Percentiles rank a stretch among this genome's conserved stretches.
Conservation (phyloP, 495 filamentous ascomycete species). For the Pyrenula aspistea region DNA sequence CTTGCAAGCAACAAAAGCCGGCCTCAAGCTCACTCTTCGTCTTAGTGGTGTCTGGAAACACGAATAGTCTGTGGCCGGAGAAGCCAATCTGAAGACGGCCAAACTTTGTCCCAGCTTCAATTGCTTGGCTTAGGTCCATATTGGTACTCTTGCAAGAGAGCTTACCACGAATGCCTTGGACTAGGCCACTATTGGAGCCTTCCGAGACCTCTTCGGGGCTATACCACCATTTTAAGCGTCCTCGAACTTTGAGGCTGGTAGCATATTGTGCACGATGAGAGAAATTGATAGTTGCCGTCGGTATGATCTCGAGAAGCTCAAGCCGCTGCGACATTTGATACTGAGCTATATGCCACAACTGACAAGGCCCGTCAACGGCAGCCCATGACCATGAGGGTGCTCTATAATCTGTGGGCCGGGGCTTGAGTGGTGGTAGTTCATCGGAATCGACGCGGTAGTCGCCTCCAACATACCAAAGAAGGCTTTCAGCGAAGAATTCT, state of each 20-base stretch:
- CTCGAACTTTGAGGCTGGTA: not conserved
- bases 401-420: not conserved
- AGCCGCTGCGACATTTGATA: not conserved
- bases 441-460: not conserved
- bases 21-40: not conserved
- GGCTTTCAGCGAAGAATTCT: not conserved
- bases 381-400: conserved; percentile 1
- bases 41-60: not conserved
- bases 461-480: not conserved
- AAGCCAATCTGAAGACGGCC: not conserved
- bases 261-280: not conserved
- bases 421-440: not conserved
- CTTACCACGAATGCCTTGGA: not conserved
- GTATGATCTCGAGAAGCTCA: not conserved
- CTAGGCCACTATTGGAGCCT: not conserved
- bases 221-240: not conserved
- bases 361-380: not conserved
- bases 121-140: not conserved
- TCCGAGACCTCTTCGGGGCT: not conserved
- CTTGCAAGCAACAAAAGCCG: not conserved
- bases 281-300: not conserved
- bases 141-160: not conserved
- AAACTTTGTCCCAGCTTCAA: not conserved
- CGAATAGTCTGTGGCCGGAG: not conserved
- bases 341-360: not conserved